Base-by-base conservation (phyloP, 768 basidiomycete genomes). In the Tylopilus sp. region DNA sequence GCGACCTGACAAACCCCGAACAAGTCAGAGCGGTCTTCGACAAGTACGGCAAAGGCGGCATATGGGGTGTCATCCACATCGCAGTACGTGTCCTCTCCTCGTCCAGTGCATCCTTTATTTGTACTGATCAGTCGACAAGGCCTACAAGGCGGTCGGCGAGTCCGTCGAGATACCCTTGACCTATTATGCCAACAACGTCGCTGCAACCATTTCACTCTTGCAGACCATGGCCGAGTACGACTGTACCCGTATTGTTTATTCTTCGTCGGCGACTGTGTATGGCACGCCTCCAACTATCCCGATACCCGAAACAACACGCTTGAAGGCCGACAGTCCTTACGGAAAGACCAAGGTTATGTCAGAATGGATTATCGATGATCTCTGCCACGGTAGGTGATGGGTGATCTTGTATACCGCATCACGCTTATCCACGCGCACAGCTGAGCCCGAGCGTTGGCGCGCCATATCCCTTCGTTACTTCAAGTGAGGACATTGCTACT, bases 121-220 rank as follows among this genome's bases (percentile, higher is more conserved):
- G 4, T 15, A 15, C 38, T 39, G 38, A 39, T 20, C 18, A 9
- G n/a, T 39, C 10, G 38, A 20, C 38, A 28, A 44, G 91, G 97
- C 97, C 4, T 86, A 90, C 76, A 99, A 99, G 76, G 93, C 95
- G n/a, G 97, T 99, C 43, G 97, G 97, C 39, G 97, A 99, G 71
- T 95, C 92, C 15, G 86, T 87, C 17, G 90, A 97, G 72, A 85
- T 91, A 46, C 97, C 97, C 4, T 69, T 98, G 64, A 81, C 84
- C 12, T 98, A 98, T 72, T 99, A 98, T 70, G 75, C 80, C 59
- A 94, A 93, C 76, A 99, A 99, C 64, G 95, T 99, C 50, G 71
- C 80, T 40, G 95, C 92, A 5, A 95, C 94, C 8, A 71, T 97
- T 50, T 84, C 79, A 45, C 83, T 98, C 20, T 76, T 97, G 57